Conservation (phyloP, 352 stramenopile genomes). For the Globisporangium uncinulatum region DNA sequence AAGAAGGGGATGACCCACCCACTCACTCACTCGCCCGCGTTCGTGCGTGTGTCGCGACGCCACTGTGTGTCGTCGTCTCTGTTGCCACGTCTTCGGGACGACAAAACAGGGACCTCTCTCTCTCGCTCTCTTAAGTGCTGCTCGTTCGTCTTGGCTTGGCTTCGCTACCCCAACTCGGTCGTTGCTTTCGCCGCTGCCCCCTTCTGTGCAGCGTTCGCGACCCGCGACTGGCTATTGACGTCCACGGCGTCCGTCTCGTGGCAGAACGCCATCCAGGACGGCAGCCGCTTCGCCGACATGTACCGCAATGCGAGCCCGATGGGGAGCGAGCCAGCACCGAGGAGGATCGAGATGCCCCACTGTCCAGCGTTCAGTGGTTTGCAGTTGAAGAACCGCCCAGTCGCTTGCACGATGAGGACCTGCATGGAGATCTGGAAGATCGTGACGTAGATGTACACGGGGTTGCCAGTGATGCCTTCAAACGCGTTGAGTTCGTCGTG, state of each 20-base stretch:
- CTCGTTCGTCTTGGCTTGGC: neutral
- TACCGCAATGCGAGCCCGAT: constrained; percentile 45
- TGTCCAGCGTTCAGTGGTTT: constrained; percentile 29
- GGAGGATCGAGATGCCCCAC: constrained; percentile 51
- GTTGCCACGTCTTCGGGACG: neutral
- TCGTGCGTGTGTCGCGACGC: too few species aligned
- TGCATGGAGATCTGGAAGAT: constrained; percentile 90
- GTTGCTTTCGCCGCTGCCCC: constrained; percentile 20
- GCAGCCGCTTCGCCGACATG: constrained; percentile 39
- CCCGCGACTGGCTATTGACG: constrained; percentile 23
- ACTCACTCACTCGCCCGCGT: too few species aligned
- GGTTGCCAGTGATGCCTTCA: constrained; percentile 86
- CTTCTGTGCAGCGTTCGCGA: constrained; percentile 27
- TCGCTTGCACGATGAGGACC: constrained; percentile 93
- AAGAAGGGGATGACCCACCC: too few species aligned
- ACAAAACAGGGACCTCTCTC: neutral
- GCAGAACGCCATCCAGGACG: constrained; percentile 53
- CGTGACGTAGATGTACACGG: constrained; percentile 90
- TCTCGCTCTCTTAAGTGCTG: neutral
- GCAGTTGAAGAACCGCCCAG: constrained; percentile 78
- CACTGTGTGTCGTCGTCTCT: neutral
- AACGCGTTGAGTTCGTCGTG: constrained; percentile 38
- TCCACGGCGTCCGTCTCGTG: constrained; percentile 39
- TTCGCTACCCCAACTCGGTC: constrained; percentile 6
- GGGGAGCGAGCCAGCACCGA: constrained; percentile 40